Evolutionary conservation across 176 grass and related monocot species (phyloP), one percentile per base, ranked within the genome.

Genomic region (Leersia perrieri): DNA sequence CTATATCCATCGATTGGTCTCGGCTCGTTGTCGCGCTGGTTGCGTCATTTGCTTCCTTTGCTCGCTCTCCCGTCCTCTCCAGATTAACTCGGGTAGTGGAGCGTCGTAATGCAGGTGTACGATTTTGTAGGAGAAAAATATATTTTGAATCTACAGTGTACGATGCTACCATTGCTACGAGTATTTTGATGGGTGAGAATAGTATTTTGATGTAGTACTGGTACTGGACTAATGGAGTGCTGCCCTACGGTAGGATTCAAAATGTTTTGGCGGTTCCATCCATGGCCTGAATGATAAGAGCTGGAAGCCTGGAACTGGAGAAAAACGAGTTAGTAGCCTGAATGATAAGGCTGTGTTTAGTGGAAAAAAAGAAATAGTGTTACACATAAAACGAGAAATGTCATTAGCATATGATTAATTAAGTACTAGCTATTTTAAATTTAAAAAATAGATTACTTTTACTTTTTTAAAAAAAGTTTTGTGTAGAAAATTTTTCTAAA

Each of bases 21-120:
- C 49, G n/a, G 11, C 63, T 70, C 72, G 25, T 25, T 51, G 36
- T 81, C 85, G 68, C 47, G 63, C 49, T 53, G 31, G 69, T 27
- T 32, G 78, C 45, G 83, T 61, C 45, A 42, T 40, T 40, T 22
- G 45, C 35, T 1, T 30, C 22, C 32, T 11, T 66, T 29, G 67
- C 66, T 55, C 33, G 76, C 44, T 73, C 1, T 38, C 9, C 9
- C 30, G 23, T 27, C 42, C 61, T 6, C 5, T 28, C 41, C 3
- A 4, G 60, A 22, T 10, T 57, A 62, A 53, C 20, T 40, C 34
- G 4, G 10, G 23, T 3, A 11, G 31, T 25, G 39, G 15, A 9
- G 23, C 33, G 36, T 40, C 53, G 53, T 25, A 58, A 25, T 25
- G 20, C 53, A 58, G 53, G n/a, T 58, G 53, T 58, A 58, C n/a